Evolutionary conservation across 768 basidiomycete genomes (phyloP).

Genomic region (Serendipita vermifera): DNA sequence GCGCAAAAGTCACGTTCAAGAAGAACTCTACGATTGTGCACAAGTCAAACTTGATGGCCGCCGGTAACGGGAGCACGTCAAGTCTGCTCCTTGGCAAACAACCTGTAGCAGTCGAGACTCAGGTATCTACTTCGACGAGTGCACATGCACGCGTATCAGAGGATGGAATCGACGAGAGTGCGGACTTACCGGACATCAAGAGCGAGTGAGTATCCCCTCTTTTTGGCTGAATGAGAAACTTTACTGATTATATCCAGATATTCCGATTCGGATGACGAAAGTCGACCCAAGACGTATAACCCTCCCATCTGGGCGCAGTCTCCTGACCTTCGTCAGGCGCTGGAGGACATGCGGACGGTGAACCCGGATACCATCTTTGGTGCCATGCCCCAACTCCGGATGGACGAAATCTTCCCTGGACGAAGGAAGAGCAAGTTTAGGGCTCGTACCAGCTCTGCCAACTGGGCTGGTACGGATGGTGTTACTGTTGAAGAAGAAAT

Average conservation of each 20-base stretch:
- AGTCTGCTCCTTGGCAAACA: constrained; percentile 52
- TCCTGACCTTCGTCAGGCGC: constrained; percentile 65
- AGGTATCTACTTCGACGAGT: constrained; percentile 27
- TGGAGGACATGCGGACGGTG: constrained; percentile 71
- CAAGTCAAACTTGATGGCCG: constrained; percentile 34
- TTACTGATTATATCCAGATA: constrained; percentile 34
- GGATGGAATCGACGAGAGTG: constrained; percentile 52
- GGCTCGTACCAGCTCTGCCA: constrained; percentile 84
- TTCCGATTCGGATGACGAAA: constrained; percentile 90
- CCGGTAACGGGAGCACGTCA: constrained; percentile 48
- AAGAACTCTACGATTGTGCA: constrained; percentile 18
- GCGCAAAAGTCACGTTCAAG: constrained; percentile 23
- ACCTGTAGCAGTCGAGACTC: constrained; percentile 51
- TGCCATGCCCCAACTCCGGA: constrained; percentile 65
- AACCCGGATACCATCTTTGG: constrained; percentile 92
- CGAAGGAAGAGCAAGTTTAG: constrained; percentile 45
- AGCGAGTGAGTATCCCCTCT: constrained; percentile 55
- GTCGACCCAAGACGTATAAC: constrained; percentile 55
- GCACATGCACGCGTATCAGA: constrained; percentile 35
- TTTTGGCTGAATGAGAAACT: no score
- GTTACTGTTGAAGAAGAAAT: constrained; percentile 72
- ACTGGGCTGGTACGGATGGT: constrained; percentile 88
- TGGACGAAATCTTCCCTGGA: constrained; percentile 78
- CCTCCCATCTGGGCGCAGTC: constrained; percentile 87
- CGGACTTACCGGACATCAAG: constrained; percentile 89